Conservation (phyloP, 208 protist genomes). For the Trypanosoma congolense region DNA sequence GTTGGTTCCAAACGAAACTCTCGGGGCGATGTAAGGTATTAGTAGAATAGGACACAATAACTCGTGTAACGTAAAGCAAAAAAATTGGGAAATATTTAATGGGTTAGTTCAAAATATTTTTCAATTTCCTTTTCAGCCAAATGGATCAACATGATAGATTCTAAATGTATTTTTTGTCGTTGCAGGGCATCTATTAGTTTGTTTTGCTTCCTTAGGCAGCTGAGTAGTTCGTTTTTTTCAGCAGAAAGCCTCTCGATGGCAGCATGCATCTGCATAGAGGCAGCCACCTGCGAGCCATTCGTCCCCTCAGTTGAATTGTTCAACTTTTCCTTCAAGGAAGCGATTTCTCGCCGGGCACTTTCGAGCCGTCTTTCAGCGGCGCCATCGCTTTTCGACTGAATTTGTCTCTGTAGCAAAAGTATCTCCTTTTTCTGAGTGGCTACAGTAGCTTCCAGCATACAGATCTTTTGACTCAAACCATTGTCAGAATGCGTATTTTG, state of each 20-base stretch:
- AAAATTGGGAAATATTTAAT: constrained; percentile 3
- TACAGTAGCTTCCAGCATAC: constrained; percentile 25
- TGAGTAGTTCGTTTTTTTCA: constrained; percentile 78
- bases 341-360: constrained; percentile 9
- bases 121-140: constrained; percentile 86
- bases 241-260: constrained; percentile 38
- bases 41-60: too few species aligned
- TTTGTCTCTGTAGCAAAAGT: constrained; percentile 27
- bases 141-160: constrained; percentile 67
- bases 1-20: too few species aligned
- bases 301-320: background rate
- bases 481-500: background rate
- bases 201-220: constrained; percentile 83
- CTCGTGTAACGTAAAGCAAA: too few species aligned
- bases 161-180: constrained; percentile 90
- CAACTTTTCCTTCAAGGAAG: constrained; percentile 8
- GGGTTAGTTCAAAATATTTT: constrained; percentile 42
- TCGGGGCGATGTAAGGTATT: too few species aligned
- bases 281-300: background rate
- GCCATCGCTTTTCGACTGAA: constrained; percentile 9
- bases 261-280: constrained; percentile 13
- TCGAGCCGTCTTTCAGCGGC: constrained; percentile 7
- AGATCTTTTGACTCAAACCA: constrained; percentile 25
- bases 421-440: constrained; percentile 42
- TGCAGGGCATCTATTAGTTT: constrained; percentile 92